A percentile compares a stretch with the other conserved stretches of the same genome.
Evolutionary conservation across 2,329 filamentous ascomycete species (phyloP).

Genomic region (Aspergillus glaucus): DNA sequence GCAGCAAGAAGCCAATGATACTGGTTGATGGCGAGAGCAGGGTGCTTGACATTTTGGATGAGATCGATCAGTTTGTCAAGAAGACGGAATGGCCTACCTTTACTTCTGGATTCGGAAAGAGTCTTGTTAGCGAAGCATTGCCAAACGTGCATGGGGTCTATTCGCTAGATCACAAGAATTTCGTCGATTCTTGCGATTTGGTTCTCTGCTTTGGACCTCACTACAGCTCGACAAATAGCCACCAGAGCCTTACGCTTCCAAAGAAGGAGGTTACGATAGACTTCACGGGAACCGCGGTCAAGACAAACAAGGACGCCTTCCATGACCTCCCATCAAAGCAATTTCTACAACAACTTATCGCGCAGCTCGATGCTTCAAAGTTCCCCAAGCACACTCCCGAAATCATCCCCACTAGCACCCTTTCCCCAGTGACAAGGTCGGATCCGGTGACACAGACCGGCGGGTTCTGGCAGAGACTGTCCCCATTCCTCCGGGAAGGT

Average conservation of each 20-base stretch:
- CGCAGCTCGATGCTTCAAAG: conserved; percentile 52
- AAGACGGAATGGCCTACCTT: conserved; percentile 42
- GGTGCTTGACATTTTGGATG: conserved; percentile 31
- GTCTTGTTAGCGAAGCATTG: conserved; percentile 42
- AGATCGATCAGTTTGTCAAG: conserved; percentile 39
- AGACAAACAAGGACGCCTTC: conserved; percentile 72
- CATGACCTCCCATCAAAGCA: conserved; percentile 71
- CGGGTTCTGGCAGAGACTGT: conserved; percentile 44
- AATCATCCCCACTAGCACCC: conserved; percentile 38
- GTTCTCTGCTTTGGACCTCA: conserved; percentile 39
- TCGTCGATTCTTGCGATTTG: conserved; percentile 35
- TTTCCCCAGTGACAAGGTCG: conserved; percentile 23
- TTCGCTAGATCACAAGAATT: conserved; percentile 12
- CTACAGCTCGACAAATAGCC: conserved; percentile 43
- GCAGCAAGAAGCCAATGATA: conserved; percentile 43
- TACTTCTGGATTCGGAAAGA: conserved; percentile 44
- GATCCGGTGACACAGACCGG: conserved; percentile 44
- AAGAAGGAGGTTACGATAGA: conserved; percentile 73
- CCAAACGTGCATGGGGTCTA: conserved; percentile 47
- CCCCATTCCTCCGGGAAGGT: conserved; percentile 43
- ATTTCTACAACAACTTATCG: conserved; percentile 65
- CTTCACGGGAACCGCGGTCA: conserved; percentile 67
- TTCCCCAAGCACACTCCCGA: conserved; percentile 36
- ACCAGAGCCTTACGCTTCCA: conserved; percentile 74
- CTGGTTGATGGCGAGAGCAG: conserved; percentile 46